phyloP scores from a whole-genome alignment of 2,329 filamentous ascomycete species.

The Didymosphaeria variabile region DNA sequence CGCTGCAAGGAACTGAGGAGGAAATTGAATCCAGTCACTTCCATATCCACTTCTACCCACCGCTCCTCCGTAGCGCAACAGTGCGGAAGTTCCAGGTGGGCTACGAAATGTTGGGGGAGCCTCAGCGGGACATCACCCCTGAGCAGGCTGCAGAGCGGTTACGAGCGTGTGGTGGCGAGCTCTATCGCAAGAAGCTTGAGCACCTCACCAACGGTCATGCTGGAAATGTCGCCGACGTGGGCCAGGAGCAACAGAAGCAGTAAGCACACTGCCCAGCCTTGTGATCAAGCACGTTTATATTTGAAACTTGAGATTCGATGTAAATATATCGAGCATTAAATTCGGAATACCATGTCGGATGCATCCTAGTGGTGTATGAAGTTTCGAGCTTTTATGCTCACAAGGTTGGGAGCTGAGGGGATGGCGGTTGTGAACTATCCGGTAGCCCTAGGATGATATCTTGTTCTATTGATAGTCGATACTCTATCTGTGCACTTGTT shows the following conservation, averaged over 20 bases:
- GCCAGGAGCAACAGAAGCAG: conserved; percentile 18
- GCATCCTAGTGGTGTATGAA: background rate
- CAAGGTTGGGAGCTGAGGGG: background rate
- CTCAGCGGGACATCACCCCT: conserved; percentile 97
- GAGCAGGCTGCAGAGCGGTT: conserved; percentile 89
- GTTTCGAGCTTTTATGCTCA: background rate
- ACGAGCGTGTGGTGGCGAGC: conserved; percentile 76
- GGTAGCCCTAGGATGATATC: no score
- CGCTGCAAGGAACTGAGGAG: conserved; percentile 79
- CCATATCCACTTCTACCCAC: conserved; percentile 98
- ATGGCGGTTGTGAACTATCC: background rate
- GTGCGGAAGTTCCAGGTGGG: conserved; percentile 97
- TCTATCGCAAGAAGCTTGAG: conserved; percentile 75
- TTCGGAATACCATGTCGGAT: conserved; percentile 8
- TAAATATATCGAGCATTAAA: conserved; percentile 16
- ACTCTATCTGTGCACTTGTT: no score
- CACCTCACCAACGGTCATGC: conserved; percentile 10
- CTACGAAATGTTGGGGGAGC: conserved; percentile 95
- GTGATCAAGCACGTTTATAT: background rate
- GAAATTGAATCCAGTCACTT: conserved; percentile 90
- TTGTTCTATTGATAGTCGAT: background rate
- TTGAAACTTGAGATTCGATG: conserved; percentile 4
- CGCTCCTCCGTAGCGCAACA: conserved; percentile 87
- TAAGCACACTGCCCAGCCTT: background rate
- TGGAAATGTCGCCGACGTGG: conserved; percentile 14